These are phyloP conservation scores for Clonostachys solani DNA, from an alignment of 2,329 filamentous ascomycete species.

Conservation along the genomic window DNA sequence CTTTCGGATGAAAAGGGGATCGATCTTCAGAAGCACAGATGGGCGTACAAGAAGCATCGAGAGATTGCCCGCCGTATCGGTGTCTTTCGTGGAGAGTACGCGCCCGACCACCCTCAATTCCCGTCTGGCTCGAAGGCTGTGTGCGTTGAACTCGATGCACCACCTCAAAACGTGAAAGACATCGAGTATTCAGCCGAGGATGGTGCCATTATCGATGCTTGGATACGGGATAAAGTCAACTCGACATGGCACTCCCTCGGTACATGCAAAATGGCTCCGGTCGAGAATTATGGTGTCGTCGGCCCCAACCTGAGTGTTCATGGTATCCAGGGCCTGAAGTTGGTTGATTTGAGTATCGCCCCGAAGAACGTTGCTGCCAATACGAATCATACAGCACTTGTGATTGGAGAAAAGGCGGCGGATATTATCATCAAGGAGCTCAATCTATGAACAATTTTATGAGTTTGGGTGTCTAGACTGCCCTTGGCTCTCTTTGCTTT, in stretches of 20 bases:
- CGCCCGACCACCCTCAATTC: constrained; percentile 35
- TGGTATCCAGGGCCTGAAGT: constrained; percentile 28
- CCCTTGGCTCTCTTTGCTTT: too few relatives aligned
- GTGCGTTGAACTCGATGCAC: constrained; percentile 24
- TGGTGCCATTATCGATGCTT: constrained; percentile 37
- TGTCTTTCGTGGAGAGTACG: constrained; percentile 41
- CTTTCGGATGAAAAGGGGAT: constrained; percentile 29
- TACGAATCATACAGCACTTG: constrained; percentile 39
- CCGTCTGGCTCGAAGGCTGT: constrained; percentile 28
- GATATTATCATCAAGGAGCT: constrained; percentile 29
- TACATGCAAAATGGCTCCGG: constrained; percentile 29
- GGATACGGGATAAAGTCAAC: constrained; percentile 25
- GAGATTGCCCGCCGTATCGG: constrained; percentile 53
- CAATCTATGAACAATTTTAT: constrained; percentile 4
- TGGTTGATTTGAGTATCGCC: constrained; percentile 23
- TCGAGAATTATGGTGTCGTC: constrained; percentile 29
- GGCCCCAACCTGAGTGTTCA: constrained; percentile 32
- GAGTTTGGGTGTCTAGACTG: too few relatives aligned
- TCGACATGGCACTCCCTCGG: constrained; percentile 30
- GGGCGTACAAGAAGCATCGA: constrained; percentile 59
- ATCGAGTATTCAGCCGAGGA: constrained; percentile 39
- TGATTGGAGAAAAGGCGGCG: constrained; percentile 39
- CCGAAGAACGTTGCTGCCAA: constrained; percentile 36
- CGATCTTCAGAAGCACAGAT: constrained; percentile 54
- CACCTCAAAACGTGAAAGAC: constrained; percentile 17